phyloP scores from a whole-genome alignment of 1,284 basidiomycete genomes.

The Pseudozyma hubeiensis region DNA sequence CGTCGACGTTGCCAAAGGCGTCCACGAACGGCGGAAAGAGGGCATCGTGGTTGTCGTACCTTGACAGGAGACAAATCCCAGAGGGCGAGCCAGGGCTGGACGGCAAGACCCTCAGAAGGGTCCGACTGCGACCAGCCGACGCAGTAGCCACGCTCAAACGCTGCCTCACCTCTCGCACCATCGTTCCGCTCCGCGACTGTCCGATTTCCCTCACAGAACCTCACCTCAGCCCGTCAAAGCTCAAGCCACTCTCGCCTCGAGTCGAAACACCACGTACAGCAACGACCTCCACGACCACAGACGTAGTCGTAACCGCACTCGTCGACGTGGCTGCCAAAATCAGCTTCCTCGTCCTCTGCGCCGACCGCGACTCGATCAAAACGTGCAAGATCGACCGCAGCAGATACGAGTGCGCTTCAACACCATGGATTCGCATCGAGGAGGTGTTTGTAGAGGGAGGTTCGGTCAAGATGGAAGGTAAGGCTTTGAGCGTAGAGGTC shows the following conservation, averaged over 20 bases:
- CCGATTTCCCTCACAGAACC: slow-evolving; percentile 12
- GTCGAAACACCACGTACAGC: slow-evolving; percentile 5
- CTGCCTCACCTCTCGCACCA: slow-evolving; percentile 24
- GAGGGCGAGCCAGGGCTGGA: background rate
- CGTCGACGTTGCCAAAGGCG: slow-evolving; percentile 7
- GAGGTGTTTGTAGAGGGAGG: slow-evolving; percentile 6
- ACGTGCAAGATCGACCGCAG: slow-evolving; percentile 29
- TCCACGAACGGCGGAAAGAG: background rate
- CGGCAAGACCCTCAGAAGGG: slow-evolving; percentile 10
- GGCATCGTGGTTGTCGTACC: slow-evolving; percentile 15
- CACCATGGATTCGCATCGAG: slow-evolving; percentile 25
- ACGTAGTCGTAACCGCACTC: slow-evolving; percentile 15
- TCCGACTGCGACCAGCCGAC: slow-evolving; percentile 22
- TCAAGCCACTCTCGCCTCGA: background rate
- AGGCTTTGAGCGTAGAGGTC: slow-evolving; percentile 14
- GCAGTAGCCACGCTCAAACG: slow-evolving; percentile 21
- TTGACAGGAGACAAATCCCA: slow-evolving; percentile 5
- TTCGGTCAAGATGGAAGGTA: background rate
- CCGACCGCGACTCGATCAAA: slow-evolving; percentile 10
- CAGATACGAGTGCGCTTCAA: slow-evolving; percentile 12
- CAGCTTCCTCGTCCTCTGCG: slow-evolving; percentile 31
- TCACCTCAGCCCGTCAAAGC: background rate
- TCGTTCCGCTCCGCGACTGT: slow-evolving; percentile 14
- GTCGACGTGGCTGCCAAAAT: slow-evolving; percentile 27
- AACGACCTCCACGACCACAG: background rate